These are phyloP conservation scores for Phaeosphaeria sp. DNA, from an alignment of 2,329 filamentous ascomycete genomes.

Conservation along the genomic window DNA sequence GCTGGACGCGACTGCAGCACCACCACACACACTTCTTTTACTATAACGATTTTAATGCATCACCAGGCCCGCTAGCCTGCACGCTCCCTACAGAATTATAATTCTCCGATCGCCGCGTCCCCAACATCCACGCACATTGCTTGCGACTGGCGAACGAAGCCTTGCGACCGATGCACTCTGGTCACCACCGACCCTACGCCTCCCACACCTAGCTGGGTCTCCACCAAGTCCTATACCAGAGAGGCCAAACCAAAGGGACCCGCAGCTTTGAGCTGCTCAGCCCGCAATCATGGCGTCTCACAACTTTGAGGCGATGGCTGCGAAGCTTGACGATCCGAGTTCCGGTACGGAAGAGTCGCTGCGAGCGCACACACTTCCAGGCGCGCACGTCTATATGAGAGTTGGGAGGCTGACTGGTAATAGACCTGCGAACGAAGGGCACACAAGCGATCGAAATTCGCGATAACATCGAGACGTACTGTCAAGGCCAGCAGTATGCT, in stretches of 20 bases:
- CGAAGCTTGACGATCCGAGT: slow-evolving; percentile 54
- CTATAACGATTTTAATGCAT: slow-evolving; percentile 41
- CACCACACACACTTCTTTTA: slow-evolving; percentile 29
- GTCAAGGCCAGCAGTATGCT: slow-evolving; percentile 75
- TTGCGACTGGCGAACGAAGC: slow-evolving; percentile 25
- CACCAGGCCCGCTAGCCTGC: slow-evolving; percentile 22
- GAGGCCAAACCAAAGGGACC: slow-evolving; percentile 15
- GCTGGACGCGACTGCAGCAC: slow-evolving; percentile 39
- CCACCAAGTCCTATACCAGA: slow-evolving; percentile 9
- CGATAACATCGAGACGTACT: slow-evolving; percentile 91
- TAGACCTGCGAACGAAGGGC: slow-evolving; percentile 82
- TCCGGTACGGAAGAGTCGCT: slow-evolving; percentile 36
- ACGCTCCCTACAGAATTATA: slow-evolving; percentile 31
- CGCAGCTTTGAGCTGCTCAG: slow-evolving; percentile 34
- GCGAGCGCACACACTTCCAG: background rate
- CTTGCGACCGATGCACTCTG: slow-evolving; percentile 34
- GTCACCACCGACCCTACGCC: slow-evolving; percentile 20
- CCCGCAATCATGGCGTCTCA: slow-evolving; percentile 45
- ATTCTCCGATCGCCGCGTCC: slow-evolving; percentile 16
- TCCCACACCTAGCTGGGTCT: slow-evolving; percentile 17
- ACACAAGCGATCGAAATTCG: slow-evolving; percentile 85
- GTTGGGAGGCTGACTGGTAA: slow-evolving; percentile 21
- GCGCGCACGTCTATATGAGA: slow-evolving; percentile 1
- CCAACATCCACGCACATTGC: slow-evolving; percentile 10
- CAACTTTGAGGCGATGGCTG: slow-evolving; percentile 56